These are phyloP conservation scores for Kwoniella sp. DNA, from an alignment of 768 basidiomycete species.

Conservation along the genomic window DNA sequence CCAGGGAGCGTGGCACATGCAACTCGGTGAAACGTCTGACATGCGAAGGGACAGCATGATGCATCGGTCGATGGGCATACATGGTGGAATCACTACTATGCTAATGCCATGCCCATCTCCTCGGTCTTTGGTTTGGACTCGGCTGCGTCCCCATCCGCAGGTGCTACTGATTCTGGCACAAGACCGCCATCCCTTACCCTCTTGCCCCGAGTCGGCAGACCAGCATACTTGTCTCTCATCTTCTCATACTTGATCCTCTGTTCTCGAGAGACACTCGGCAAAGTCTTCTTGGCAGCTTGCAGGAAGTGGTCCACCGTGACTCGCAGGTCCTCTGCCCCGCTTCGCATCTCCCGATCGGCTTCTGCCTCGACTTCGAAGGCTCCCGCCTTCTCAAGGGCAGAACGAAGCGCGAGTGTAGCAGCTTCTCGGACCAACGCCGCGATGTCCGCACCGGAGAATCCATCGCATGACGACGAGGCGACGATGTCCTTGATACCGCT, in stretches of 20 bases:
- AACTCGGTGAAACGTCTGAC: too few species aligned
- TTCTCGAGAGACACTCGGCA: constrained; percentile 73
- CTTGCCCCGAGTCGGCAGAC: constrained; percentile 54
- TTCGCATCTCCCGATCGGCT: too few species aligned
- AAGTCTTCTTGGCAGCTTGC: constrained; percentile 70
- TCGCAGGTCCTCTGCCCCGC: too few species aligned
- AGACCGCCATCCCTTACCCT: constrained; percentile 24
- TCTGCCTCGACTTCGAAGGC: constrained; percentile 55
- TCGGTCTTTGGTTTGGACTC: constrained; percentile 1
- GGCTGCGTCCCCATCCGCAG: too few species aligned
- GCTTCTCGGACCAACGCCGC: constrained; percentile 84
- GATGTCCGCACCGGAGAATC: constrained; percentile 87
- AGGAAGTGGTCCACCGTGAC: constrained; percentile 68
- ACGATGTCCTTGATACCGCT: constrained; percentile 55
- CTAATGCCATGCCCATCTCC: constrained; percentile 1
- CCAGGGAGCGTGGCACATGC: too few species aligned
- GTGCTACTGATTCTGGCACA: too few species aligned
- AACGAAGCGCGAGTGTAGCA: constrained; percentile 73
- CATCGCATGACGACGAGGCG: constrained; percentile 62
- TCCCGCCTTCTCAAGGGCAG: constrained; percentile 58
- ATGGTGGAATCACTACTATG: too few species aligned
- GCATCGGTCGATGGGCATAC: background rate
- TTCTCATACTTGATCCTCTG: constrained; percentile 81
- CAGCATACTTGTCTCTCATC: constrained; percentile 76
- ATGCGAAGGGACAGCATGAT: background rate